Conservation (phyloP, 1,284 basidiomycete species). For the Pyrrhoderma noxium region DNA sequence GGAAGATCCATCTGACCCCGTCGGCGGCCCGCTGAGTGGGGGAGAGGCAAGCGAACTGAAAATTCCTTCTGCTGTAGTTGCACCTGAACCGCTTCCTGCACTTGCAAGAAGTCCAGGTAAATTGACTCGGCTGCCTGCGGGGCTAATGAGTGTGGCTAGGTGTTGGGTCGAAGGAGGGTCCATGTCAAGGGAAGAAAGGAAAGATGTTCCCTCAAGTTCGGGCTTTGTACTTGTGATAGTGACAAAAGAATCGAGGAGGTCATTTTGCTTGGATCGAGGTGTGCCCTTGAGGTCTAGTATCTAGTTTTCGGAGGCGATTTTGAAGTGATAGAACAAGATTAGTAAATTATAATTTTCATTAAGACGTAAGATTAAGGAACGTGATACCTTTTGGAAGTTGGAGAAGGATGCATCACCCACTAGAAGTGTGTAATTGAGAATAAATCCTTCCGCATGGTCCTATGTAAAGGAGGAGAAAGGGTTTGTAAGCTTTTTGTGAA, state of each 20-base stretch:
- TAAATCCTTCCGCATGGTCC: slow-evolving; percentile 90
- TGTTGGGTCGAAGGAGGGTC: slow-evolving; percentile 54
- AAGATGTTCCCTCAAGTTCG: slow-evolving; percentile 82
- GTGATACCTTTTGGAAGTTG: slow-evolving; percentile 90
- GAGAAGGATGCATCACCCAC: slow-evolving; percentile 90
- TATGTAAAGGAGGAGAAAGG: slow-evolving; percentile 26
- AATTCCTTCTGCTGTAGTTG: slow-evolving; percentile 40
- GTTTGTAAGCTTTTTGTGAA: slow-evolving; percentile 12
- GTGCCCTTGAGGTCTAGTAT: slow-evolving; percentile 95
- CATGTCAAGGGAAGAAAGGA: slow-evolving; percentile 91
- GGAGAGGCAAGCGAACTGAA: slow-evolving; percentile 54
- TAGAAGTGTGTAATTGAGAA: slow-evolving; percentile 87
- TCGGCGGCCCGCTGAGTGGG: slow-evolving; percentile 47
- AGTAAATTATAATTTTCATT: neutral
- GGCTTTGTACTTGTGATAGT: slow-evolving; percentile 84
- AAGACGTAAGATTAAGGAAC: neutral
- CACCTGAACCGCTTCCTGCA: slow-evolving; percentile 18
- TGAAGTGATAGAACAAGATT: neutral
- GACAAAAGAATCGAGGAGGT: slow-evolving; percentile 85
- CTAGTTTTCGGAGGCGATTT: slow-evolving; percentile 33
- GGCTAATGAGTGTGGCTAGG: slow-evolving; percentile 46
- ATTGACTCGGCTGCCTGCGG: slow-evolving; percentile 48
- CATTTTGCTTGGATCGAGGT: slow-evolving; percentile 78
- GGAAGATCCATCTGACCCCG: slow-evolving; percentile 36
- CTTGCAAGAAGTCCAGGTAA: slow-evolving; percentile 34